Base-by-base conservation (phyloP, 306 rosid genomes). In the Glycyrrhiza uralensis region DNA sequence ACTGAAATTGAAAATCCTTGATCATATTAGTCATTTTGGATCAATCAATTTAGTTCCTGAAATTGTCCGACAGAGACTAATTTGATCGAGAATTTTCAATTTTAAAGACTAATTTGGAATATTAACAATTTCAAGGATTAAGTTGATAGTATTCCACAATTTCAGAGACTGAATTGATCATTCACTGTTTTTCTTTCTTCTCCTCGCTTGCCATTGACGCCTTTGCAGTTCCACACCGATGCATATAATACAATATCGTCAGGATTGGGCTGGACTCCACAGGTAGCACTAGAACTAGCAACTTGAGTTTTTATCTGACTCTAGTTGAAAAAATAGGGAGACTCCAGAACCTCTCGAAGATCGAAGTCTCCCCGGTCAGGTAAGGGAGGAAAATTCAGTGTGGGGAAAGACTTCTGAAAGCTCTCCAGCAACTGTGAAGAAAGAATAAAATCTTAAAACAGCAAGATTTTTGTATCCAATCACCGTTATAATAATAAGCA, bases 281-380 rank as follows among this genome's bases (percentile, higher is more conserved):
- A 14, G 26, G 77, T 41, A 46, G 58, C 63, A 55, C 78, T 24
- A 41, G 74, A n/a, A 61, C 41, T 77, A 38, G 14, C 23, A n/a
- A 72, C 62, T 47, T 13, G 62, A 52, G 64, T 36, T 78, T 51
- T 47, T n/a, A n/a, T 49, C 49, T 44, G 24, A n/a, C 26, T 79
- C 84, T 89, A 93, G 84, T 90, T 91, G 88, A 93, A 90, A 82
- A 93, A 90, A 78, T 89, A 93, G 4, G 88, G 68, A 61, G 97
- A 93, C 60, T 52, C 76, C 70, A 91, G 73, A 77, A 90, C 97
- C 56, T 89, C 88, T 77, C 66, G 87, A 38, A 90, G 91, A 82
- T 91, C 87, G 0, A 91, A 94, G 78, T 90, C 96, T 62, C 98
- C 98, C 46, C 97, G 89, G 36, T 63, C 92, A 0, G 97, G 98